These are phyloP conservation scores for Orychophragmus violaceus DNA, from an alignment of 345 rosid genomes.

Conservation along the genomic window DNA sequence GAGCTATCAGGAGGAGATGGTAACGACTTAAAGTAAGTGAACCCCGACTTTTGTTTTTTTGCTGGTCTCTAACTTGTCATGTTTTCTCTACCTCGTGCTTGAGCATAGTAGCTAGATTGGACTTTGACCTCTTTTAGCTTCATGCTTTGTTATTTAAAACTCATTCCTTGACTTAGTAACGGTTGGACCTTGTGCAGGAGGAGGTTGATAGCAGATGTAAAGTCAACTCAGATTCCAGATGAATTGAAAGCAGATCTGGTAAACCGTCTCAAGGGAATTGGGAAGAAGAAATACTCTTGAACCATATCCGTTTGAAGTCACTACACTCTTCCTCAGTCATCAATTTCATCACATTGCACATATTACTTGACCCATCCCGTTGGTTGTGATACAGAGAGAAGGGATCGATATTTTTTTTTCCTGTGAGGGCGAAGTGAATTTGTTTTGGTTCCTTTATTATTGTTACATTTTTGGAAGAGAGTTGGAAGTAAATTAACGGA, in stretches of 20 bases:
- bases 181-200: conserved; percentile 46
- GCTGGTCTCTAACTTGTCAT: background rate
- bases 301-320: conserved; percentile 15
- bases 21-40: conserved; percentile 58
- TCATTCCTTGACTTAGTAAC: background rate
- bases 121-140: background rate
- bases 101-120: background rate
- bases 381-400: conserved; percentile 6
- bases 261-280: conserved; percentile 42
- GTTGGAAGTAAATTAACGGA: conserved; percentile 18
- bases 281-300: conserved; percentile 38
- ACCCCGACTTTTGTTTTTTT: background rate
- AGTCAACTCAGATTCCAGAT: conserved; percentile 57
- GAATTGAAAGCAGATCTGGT: conserved; percentile 65
- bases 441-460: conserved; percentile 13
- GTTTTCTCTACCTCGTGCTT: background rate
- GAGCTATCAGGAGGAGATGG: conserved; percentile 35
- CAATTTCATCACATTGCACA: background rate
- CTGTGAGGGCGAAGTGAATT: conserved; percentile 10
- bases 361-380: conserved; percentile 20
- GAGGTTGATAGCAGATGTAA: conserved; percentile 62
- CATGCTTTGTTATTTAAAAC: background rate
- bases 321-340: conserved; percentile 31
- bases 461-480: conserved; percentile 31
- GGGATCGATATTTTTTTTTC: conserved; percentile 10